Evolutionary conservation across 345 rosid species (phyloP).

Genomic region (Geranium brycei): DNA sequence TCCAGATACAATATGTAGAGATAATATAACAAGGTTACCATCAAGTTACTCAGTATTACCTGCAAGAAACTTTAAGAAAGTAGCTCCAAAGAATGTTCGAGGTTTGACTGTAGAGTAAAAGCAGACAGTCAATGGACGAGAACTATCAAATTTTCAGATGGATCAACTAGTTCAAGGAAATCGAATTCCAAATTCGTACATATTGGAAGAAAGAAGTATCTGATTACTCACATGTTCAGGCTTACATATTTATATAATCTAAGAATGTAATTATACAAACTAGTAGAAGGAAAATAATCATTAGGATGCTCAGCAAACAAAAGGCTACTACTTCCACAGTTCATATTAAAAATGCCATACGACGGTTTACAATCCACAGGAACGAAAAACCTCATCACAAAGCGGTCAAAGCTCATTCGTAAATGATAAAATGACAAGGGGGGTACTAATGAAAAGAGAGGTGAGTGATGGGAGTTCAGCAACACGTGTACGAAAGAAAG

Average conservation of each 20-base stretch:
- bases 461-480: too few species aligned
- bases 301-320: not conserved
- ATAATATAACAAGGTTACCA: not conserved
- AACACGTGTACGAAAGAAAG: too few species aligned
- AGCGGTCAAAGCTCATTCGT: too few species aligned
- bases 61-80: conserved; percentile 76
- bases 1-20: not conserved
- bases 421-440: too few species aligned
- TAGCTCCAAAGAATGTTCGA: conserved; percentile 64
- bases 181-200: not conserved
- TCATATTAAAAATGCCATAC: too few species aligned
- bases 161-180: not conserved
- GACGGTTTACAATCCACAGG: too few species aligned
- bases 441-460: too few species aligned
- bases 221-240: not conserved
- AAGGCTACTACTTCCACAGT: not conserved
- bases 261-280: not conserved
- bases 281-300: not conserved
- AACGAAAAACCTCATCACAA: too few species aligned
- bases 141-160: not conserved
- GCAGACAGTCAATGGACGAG: conserved; percentile 16
- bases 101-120: conserved; percentile 63
- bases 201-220: not conserved
- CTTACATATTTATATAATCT: not conserved
- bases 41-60: conserved; percentile 31